phyloP scores from a whole-genome alignment of 805 yeast genomes.

The Hemisphaericaspora nanyangensis region DNA sequence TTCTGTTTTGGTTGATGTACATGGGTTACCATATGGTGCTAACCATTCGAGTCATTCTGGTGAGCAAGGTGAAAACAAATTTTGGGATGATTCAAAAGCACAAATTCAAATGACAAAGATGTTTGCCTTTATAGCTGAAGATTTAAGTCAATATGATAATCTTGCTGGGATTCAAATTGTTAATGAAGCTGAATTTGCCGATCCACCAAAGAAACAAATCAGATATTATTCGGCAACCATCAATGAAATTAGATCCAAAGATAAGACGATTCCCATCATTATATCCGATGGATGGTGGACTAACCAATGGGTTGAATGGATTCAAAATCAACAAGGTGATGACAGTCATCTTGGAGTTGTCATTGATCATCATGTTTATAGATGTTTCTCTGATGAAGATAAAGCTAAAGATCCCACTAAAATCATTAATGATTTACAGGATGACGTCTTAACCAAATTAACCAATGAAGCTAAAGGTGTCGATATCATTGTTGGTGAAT shows the following conservation, averaged over 20 bases:
- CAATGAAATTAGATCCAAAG: conserved; percentile 52
- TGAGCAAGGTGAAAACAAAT: conserved; percentile 49
- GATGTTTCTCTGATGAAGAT: conserved; percentile 80
- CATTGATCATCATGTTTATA: conserved; percentile 80
- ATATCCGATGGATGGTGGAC: conserved; percentile 97
- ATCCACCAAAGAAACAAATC: conserved; percentile 46
- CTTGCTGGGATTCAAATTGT: conserved; percentile 80
- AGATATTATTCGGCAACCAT: conserved; percentile 65
- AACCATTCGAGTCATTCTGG: conserved; percentile 86
- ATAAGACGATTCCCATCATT: conserved; percentile 60
- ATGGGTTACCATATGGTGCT: conserved; percentile 92
- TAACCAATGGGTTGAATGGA: conserved; percentile 69
- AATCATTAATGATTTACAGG: conserved; percentile 54
- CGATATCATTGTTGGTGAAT: conserved; percentile 85
- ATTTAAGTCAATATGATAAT: conserved; percentile 56
- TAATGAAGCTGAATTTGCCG: conserved; percentile 71
- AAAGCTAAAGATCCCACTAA: conserved; percentile 59
- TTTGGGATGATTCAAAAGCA: conserved; percentile 51
- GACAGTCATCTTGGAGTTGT: conserved; percentile 54
- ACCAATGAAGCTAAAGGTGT: conserved; percentile 42
- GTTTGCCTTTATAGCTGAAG: conserved; percentile 59
- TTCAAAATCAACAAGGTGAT: conserved; percentile 39
- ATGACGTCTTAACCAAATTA: conserved; percentile 47
- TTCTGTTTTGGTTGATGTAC: conserved; percentile 78
- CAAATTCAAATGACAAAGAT: conserved; percentile 46